Base-by-base conservation (phyloP, 2,329 filamentous ascomycete genomes). In the Myriangium duriaei region DNA sequence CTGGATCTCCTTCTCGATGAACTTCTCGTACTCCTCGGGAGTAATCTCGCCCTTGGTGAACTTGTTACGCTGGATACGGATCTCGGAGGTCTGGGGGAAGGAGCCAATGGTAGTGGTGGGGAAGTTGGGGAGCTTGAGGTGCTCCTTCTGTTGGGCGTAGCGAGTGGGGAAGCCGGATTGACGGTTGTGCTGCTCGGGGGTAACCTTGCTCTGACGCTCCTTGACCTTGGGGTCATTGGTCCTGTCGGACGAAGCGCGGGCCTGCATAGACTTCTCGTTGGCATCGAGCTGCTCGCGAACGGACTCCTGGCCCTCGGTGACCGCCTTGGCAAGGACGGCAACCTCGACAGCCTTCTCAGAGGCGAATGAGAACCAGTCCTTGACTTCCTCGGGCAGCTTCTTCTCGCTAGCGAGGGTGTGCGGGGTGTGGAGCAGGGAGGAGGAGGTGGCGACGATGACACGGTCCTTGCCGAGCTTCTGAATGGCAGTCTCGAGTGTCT, bases 61-160 rank as follows among this genome's bases (percentile, higher is more conserved):
- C 75, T 91, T 94, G 77, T 91, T 93, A 59, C 91, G 83, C 69
- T 87, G 79, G 55, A 92, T 69, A 69, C 91, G 86, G 69, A 98
- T 98, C 66, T 96, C 85, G 74, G 88, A 87, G 64, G 91, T 98
- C 74, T 98, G 91, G 52, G 91, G 91, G 83, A 98, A 98, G 41
- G 88, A 96, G 52, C 91, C 91, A 51, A 98, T 98, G 62, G 91
- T 98, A 63, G 91, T 98, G 60, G 91, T 98, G 48, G 91, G 91
- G 83, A 98, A 98, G 50, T 88, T 72, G 52, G 91, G 91, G 45
- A 98, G 82, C 60, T 82, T 87, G 59, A 98, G 82, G 67, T 84
- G 79, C 67, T 81, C 78, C 72, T 88, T 81, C 72, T 98, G 91
- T 63, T 84, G 75, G 47, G 77, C 71, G 55, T 93, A 91, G 67